These are phyloP conservation scores for Dalbergia cochinchinensis DNA, from an alignment of 306 rosid species.

Conservation along the genomic window DNA sequence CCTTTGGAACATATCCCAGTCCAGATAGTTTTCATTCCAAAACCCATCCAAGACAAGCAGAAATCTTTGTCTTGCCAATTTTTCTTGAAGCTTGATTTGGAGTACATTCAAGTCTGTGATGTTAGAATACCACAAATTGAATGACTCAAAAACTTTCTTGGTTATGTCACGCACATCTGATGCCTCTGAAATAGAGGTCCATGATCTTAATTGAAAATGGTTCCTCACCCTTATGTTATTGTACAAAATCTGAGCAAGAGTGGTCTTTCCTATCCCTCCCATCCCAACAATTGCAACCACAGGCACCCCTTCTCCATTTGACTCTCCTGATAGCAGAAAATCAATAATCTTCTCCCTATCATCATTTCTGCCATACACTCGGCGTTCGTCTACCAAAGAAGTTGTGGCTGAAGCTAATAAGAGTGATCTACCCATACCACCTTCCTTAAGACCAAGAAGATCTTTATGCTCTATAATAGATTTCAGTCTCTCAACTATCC, in stretches of 20 bases:
- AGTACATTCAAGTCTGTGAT: conserved; percentile 58
- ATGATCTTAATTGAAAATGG: conserved; percentile 37
- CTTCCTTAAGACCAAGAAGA: conserved; percentile 53
- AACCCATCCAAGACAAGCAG: conserved; percentile 61
- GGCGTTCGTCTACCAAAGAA: conserved; percentile 59
- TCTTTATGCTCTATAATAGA: conserved; percentile 54
- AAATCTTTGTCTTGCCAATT: conserved; percentile 47
- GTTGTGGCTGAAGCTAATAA: conserved; percentile 49
- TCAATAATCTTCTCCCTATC: conserved; percentile 51
- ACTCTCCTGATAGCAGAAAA: conserved; percentile 31
- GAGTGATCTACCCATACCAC: conserved; percentile 15
- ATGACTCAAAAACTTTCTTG: conserved; percentile 51
- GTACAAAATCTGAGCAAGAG: conserved; percentile 56
- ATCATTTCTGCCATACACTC: conserved; percentile 50
- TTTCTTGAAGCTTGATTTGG: conserved; percentile 55
- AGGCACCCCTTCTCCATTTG: not conserved
- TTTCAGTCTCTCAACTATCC: conserved; percentile 51
- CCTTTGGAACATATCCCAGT: conserved; percentile 55
- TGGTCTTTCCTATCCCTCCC: conserved; percentile 62
- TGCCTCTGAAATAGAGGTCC: conserved; percentile 51
- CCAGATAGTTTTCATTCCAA: conserved; percentile 53
- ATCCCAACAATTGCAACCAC: conserved; percentile 52
- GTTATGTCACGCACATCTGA: conserved; percentile 52
- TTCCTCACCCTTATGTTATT: conserved; percentile 38
- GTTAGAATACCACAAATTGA: conserved; percentile 40